Conservation (phyloP, 768 basidiomycete genomes). For the Amanita subjunquillea region DNA sequence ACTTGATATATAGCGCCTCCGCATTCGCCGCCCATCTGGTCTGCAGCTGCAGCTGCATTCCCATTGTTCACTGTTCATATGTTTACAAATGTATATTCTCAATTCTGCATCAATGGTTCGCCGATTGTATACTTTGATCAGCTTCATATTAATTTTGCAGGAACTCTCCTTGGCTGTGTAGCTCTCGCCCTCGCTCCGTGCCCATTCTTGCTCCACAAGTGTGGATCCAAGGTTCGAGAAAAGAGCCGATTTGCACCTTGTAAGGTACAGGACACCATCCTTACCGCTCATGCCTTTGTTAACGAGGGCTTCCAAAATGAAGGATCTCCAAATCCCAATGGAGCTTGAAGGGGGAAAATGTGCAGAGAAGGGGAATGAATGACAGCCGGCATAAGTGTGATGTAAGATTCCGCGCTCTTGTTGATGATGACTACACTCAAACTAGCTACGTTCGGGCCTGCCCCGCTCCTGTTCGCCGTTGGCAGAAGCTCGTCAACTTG, state of each 20-base stretch:
- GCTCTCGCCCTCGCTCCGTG: constrained; percentile 50
- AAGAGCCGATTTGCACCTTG: constrained; percentile 49
- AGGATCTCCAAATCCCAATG: constrained; percentile 35
- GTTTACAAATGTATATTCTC: constrained; percentile 45
- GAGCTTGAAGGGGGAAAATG: constrained; percentile 19
- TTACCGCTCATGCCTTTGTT: not conserved
- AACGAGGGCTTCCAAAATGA: not conserved
- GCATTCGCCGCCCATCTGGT: constrained; percentile 54
- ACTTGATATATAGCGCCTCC: constrained; percentile 49
- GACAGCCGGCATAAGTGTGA: too few relatives aligned
- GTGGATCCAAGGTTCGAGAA: constrained; percentile 45
- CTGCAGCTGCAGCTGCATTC: constrained; percentile 46
- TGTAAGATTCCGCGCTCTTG: too few relatives aligned
- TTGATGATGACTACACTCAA: too few relatives aligned
- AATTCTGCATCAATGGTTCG: not conserved
- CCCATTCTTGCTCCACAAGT: constrained; percentile 64
- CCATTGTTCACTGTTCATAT: constrained; percentile 60
- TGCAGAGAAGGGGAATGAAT: not conserved
- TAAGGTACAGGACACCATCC: constrained; percentile 19
- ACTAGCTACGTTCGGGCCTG: too few relatives aligned
- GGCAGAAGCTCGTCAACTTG: too few relatives aligned
- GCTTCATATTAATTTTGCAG: constrained; percentile 41
- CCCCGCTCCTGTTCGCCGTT: too few relatives aligned
- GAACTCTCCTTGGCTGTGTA: constrained; percentile 49
- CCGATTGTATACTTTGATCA: constrained; percentile 16